Evolutionary conservation across 139 green algal genomes (phyloP).

Genomic region (Gonium pectorale): DNA sequence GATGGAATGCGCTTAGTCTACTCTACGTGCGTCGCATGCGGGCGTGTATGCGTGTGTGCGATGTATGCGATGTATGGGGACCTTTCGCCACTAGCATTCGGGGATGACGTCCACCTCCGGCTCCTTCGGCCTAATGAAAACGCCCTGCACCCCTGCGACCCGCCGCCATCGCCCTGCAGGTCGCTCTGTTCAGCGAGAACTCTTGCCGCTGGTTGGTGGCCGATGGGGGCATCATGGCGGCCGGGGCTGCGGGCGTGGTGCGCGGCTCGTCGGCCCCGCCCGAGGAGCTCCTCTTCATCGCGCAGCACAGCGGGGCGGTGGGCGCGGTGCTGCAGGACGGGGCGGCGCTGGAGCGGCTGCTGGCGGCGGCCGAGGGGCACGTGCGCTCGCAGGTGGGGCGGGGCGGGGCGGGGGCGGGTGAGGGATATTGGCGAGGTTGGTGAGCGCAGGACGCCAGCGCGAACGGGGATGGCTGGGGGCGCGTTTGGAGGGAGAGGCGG

Average conservation of each 20-base stretch:
- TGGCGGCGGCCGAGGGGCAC: slow-evolving; percentile 36
- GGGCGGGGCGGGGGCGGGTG: too few relatives aligned
- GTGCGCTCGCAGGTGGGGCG: slow-evolving; percentile 17
- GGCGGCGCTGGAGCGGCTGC: slow-evolving; percentile 74
- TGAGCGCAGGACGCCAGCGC: too few relatives aligned
- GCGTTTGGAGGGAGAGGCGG: too few relatives aligned
- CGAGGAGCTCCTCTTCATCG: slow-evolving; percentile 91
- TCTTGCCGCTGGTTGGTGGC: slow-evolving; percentile 86
- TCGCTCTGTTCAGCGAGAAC: slow-evolving; percentile 91
- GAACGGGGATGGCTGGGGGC: too few relatives aligned
- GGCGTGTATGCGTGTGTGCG: too few relatives aligned
- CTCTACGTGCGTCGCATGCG: too few relatives aligned
- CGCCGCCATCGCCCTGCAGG: slow-evolving; percentile 35
- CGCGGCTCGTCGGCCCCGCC: slow-evolving; percentile 74
- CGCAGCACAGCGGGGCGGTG: slow-evolving; percentile 70
- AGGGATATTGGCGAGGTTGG: too few relatives aligned
- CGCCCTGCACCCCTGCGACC: neutral
- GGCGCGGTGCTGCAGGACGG: slow-evolving; percentile 83
- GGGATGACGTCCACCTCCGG: too few relatives aligned
- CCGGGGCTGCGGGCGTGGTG: slow-evolving; percentile 78
- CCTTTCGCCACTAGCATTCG: too few relatives aligned
- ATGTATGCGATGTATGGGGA: too few relatives aligned
- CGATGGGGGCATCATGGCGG: slow-evolving; percentile 85
- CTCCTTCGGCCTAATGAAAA: too few relatives aligned
- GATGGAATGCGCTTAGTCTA: too few relatives aligned